phyloP scores from a whole-genome alignment of 176 grass and related monocot genomes.

The Carex parvula region DNA sequence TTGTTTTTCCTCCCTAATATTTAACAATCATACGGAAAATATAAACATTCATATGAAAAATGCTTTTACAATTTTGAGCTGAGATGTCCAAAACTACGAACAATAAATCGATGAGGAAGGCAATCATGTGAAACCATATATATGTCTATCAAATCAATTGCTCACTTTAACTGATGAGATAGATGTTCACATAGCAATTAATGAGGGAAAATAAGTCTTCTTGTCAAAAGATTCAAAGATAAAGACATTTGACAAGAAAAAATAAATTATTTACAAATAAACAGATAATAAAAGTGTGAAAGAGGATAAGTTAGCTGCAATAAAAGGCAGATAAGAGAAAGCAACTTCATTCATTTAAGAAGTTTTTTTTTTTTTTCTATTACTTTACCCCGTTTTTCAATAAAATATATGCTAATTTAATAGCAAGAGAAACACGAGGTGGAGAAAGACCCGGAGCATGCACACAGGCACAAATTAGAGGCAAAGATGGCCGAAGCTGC shows the following conservation, averaged over 20 bases:
- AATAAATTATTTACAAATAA: not conserved
- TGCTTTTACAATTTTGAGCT: not conserved
- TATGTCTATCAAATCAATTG: slow-evolving; percentile 5
- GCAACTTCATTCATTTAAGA: not conserved
- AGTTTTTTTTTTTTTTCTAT: not conserved
- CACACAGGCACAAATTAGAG: slow-evolving; percentile 31
- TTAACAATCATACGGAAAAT: not conserved
- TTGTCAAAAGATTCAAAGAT: not conserved
- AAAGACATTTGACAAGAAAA: not conserved
- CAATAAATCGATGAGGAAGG: no score
- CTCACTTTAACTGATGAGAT: not conserved
- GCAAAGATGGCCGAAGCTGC: slow-evolving; percentile 29
- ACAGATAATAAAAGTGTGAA: not conserved
- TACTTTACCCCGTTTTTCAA: not conserved
- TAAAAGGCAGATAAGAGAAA: not conserved
- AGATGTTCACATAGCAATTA: not conserved
- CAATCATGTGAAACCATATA: not conserved
- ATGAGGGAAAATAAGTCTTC: not conserved
- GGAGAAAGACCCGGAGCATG: slow-evolving; percentile 34
- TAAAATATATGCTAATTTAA: not conserved
- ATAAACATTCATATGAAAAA: not conserved
- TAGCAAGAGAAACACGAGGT: slow-evolving; percentile 32
- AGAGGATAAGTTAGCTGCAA: not conserved
- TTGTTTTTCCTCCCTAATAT: not conserved
- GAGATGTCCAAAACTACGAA: not conserved